Base-by-base conservation (phyloP, 768 basidiomycete species). In the Gloeopeniophorella convolvens region DNA sequence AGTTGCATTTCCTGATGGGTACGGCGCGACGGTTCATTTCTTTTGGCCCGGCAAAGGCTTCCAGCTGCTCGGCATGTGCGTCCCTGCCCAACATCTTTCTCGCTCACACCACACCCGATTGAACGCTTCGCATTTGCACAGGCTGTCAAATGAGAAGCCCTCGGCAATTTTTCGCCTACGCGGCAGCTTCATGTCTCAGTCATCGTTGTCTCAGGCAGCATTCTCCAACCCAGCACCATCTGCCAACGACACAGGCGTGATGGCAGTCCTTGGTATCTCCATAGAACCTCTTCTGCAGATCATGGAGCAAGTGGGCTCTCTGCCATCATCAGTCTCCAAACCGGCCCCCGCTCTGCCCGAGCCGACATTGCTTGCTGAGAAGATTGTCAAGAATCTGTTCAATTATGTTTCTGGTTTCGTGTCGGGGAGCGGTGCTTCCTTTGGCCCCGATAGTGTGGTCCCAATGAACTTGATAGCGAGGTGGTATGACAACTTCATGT, bases 61-160 rank as follows among this genome's bases (percentile, higher is more conserved):
- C 56, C 89, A 89, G 63, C 65, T 92, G 23, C 70, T 94, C 8
- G 90, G 90, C 61, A 86, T 88, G 90, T 88, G 58, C 60, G 86
- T 69, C 15, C 6, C 34, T 32, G 26, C n/a, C n/a, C n/a, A n/a
- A n/a, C n/a, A n/a, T n/a, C n/a, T n/a, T n/a, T n/a, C 34, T 26
- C 3, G 15, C 13, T 41, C 23, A 15, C 16, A 33, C 28, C 12
- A 23, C 11, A 44, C 45, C 13, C 31, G 10, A 23, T 28, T 15
- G 20, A n/a, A 31, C 37, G 16, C 35, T 35, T 46, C 45, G 20
- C 21, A 11, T 11, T n/a, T 12, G 5, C 28, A 11, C 56, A 92
- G 89, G 82, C 73, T 94, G 21, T 89, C 89, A 12, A 91, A 91
- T 62, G 88, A 90, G 27, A 91, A 91, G 62, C 89, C 89, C 0